phyloP scores from a whole-genome alignment of 2,329 filamentous ascomycete genomes.

The Pyrenophora teres region DNA sequence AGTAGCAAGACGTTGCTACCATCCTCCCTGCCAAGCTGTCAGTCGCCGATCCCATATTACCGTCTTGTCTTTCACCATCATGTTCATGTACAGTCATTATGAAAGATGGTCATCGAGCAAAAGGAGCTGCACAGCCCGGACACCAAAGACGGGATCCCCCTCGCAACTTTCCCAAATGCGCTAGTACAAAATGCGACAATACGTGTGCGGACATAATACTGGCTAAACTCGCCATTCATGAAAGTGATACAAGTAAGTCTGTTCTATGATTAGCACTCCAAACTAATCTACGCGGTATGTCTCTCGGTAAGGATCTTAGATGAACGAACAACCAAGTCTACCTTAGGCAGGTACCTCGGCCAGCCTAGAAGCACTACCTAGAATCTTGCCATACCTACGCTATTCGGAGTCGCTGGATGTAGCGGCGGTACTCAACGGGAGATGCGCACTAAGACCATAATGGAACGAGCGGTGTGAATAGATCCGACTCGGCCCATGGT shows the following conservation, averaged over 20 bases:
- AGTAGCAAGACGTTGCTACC: not conserved
- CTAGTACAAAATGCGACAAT: too few species aligned
- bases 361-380: not conserved
- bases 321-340: not conserved
- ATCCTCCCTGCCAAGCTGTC: not conserved
- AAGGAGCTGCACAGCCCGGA: too few species aligned
- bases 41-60: not conserved
- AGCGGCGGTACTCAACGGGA: slow-evolving; percentile 6
- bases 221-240: not conserved
- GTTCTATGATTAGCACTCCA: not conserved
- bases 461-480: slow-evolving; percentile 16
- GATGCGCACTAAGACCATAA: slow-evolving; percentile 8
- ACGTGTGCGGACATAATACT: too few species aligned
- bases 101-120: too few species aligned
- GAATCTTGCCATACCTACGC: not conserved
- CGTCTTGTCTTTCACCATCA: not conserved
- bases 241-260: not conserved
- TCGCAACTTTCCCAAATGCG: too few species aligned
- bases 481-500: not conserved
- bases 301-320: not conserved
- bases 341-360: not conserved
- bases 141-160: too few species aligned
- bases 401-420: not conserved
- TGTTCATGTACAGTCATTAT: too few species aligned
- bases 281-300: not conserved